Percentiles rank a stretch among this genome's conserved stretches.
Conservation (phyloP, 371 early-diverging fungal species). For the Mortierella sp. region DNA sequence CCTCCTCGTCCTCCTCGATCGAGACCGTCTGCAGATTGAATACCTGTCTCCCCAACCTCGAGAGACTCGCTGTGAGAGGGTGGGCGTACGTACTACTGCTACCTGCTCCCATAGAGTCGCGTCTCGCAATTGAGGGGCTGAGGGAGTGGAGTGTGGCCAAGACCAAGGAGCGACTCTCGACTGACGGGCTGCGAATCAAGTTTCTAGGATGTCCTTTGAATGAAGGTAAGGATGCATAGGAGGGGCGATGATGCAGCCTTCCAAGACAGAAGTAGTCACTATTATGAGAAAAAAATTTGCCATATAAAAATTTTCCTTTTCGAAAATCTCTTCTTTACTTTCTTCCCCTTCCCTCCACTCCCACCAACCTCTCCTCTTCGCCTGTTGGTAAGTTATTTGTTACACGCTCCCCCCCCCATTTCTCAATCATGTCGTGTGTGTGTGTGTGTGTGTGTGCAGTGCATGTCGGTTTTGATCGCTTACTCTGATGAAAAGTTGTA, state of each 20-base stretch:
- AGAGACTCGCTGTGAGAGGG: constrained; percentile 9
- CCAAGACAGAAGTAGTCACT: not conserved
- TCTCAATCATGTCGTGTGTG: not conserved
- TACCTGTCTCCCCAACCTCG: constrained; percentile 11
- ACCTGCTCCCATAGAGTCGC: not conserved
- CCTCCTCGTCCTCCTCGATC: not conserved
- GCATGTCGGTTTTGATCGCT: constrained; percentile 19
- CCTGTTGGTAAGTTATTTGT: not conserved
- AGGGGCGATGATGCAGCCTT: not conserved
- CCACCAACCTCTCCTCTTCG: not conserved
- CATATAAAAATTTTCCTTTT: not conserved
- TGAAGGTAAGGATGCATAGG: not conserved
- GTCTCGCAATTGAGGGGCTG: not conserved
- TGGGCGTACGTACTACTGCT: not conserved
- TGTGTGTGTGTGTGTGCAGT: not conserved
- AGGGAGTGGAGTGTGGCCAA: not conserved
- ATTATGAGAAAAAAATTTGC: not conserved
- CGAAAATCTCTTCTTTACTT: not conserved
- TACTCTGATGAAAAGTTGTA: constrained; percentile 59
- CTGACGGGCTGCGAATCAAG: not conserved
- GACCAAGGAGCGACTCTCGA: not conserved
- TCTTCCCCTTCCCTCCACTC: not conserved
- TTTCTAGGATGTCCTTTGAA: not conserved
- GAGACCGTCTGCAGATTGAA: not conserved
- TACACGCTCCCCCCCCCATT: not conserved